Conservation (phyloP, 352 stramenopile genomes). For the Pythium pyrilobum region DNA sequence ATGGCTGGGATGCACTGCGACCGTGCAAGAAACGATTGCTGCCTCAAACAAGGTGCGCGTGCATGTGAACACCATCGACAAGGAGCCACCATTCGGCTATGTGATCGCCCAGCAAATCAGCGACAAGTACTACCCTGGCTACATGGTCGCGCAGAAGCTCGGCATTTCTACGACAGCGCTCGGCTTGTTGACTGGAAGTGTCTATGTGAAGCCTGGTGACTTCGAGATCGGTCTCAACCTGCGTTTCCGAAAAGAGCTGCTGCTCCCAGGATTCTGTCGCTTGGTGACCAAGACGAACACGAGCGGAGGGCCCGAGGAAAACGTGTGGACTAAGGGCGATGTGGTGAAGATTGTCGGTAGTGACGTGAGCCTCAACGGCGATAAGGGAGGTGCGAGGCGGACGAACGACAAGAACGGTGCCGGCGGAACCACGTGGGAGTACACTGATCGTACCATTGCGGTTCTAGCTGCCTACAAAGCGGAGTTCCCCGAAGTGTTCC, state of each 20-base stretch:
- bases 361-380: slow-evolving; percentile 29
- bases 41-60: slow-evolving; percentile 87
- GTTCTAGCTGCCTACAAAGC: slow-evolving; percentile 92
- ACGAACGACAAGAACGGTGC: slow-evolving; percentile 12
- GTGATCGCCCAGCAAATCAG: slow-evolving; percentile 90
- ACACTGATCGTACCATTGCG: slow-evolving; percentile 92
- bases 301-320: slow-evolving; percentile 21
- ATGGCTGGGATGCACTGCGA: slow-evolving; percentile 89
- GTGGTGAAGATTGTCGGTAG: slow-evolving; percentile 92
- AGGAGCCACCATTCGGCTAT: slow-evolving; percentile 95
- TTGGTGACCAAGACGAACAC: slow-evolving; percentile 31
- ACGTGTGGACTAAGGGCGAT: slow-evolving; percentile 89
- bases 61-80: slow-evolving; percentile 89
- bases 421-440: slow-evolving; percentile 90
- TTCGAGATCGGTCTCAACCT: slow-evolving; percentile 89
- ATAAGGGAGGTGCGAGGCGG: slow-evolving; percentile 25
- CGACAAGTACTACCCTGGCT: slow-evolving; percentile 81
- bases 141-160: slow-evolving; percentile 86
- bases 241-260: slow-evolving; percentile 74
- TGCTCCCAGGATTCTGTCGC: slow-evolving; percentile 92
- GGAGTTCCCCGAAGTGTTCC: slow-evolving; percentile 92
- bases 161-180: slow-evolving; percentile 91
- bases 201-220: slow-evolving; percentile 91
- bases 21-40: slow-evolving; percentile 50
- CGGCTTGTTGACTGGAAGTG: slow-evolving; percentile 90